These are phyloP conservation scores for Wickerhamiella brachini DNA, from an alignment of 805 yeast genomes.

Conservation along the genomic window DNA sequence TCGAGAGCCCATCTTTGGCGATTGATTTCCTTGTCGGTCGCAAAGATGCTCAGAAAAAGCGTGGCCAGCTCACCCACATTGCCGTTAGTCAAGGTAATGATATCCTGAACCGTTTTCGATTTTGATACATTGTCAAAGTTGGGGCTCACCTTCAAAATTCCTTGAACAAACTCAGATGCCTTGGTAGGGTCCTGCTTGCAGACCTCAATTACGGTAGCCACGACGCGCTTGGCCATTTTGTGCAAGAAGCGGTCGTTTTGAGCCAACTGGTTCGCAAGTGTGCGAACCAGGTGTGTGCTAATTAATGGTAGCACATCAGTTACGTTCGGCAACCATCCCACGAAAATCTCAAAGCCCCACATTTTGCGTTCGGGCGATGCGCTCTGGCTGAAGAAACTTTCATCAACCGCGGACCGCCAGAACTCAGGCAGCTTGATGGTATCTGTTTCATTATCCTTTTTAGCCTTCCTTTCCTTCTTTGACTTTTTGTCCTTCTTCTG, in stretches of 20 bases:
- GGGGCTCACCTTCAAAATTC: slow-evolving; percentile 28
- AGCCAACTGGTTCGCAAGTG: slow-evolving; percentile 62
- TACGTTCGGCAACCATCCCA: slow-evolving; percentile 29
- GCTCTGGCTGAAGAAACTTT: slow-evolving; percentile 57
- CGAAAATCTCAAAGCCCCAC: slow-evolving; percentile 70
- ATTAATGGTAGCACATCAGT: slow-evolving; percentile 17
- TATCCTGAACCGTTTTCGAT: slow-evolving; percentile 44
- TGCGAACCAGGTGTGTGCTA: slow-evolving; percentile 29
- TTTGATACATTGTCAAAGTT: slow-evolving; percentile 69
- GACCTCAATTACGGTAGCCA: slow-evolving; percentile 30
- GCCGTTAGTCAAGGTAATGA: slow-evolving; percentile 22
- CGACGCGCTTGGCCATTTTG: slow-evolving; percentile 45
- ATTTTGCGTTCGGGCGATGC: slow-evolving; percentile 78
- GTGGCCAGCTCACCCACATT: slow-evolving; percentile 8
- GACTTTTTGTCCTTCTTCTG: slow-evolving; percentile 25
- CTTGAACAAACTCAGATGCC: slow-evolving; percentile 27
- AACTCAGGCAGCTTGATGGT: slow-evolving; percentile 42
- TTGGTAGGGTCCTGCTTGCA: slow-evolving; percentile 28
- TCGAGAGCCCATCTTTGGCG: slow-evolving; percentile 43
- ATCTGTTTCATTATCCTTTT: slow-evolving; percentile 18
- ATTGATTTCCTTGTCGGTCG: neutral
- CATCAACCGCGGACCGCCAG: slow-evolving; percentile 72
- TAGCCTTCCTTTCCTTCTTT: slow-evolving; percentile 17
- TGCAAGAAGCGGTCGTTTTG: slow-evolving; percentile 51
- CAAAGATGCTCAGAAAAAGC: slow-evolving; percentile 6